Conservation (phyloP, 1,284 basidiomycete genomes). For the Irpex lacteus region DNA sequence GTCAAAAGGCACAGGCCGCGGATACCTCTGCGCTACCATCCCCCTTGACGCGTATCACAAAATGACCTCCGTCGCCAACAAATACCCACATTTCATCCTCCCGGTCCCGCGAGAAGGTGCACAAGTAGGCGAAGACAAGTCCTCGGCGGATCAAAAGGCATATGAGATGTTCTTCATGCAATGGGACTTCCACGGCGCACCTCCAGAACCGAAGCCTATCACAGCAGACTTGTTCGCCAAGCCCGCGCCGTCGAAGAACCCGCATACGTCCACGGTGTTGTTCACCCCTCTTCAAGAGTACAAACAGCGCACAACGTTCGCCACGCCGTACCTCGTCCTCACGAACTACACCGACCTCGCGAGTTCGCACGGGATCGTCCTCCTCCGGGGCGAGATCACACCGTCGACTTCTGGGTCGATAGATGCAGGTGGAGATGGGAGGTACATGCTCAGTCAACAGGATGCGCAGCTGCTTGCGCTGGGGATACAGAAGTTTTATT, state of each 20-base stretch:
- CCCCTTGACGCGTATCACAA: conserved; percentile 70
- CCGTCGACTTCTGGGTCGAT: conserved; percentile 46
- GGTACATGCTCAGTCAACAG: conserved; percentile 69
- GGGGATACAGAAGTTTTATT: conserved; percentile 81
- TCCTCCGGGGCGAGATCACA: conserved; percentile 92
- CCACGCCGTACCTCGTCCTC: conserved; percentile 88
- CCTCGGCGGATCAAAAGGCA: conserved; percentile 37
- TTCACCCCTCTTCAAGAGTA: conserved; percentile 96
- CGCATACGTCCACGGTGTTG: conserved; percentile 68
- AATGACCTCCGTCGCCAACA: conserved; percentile 61
- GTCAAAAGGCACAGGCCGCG: conserved; percentile 72
- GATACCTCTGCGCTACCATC: conserved; percentile 80
- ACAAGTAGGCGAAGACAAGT: conserved; percentile 22
- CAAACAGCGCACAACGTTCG: conserved; percentile 84
- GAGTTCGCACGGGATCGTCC: conserved; percentile 76
- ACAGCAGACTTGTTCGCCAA: conserved; percentile 34
- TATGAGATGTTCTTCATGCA: conserved; percentile 90
- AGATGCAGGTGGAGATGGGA: conserved; percentile 27
- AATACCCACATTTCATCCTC: conserved; percentile 76
- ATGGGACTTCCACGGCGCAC: conserved; percentile 77
- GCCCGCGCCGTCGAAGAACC: conserved; percentile 38
- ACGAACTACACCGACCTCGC: conserved; percentile 93
- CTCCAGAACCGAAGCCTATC: conserved; percentile 41
- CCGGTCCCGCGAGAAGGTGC: conserved; percentile 61
- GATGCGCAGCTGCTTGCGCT: conserved; percentile 82